Conservation (phyloP, 768 basidiomycete genomes). For the Cystobasidium tubakii region DNA sequence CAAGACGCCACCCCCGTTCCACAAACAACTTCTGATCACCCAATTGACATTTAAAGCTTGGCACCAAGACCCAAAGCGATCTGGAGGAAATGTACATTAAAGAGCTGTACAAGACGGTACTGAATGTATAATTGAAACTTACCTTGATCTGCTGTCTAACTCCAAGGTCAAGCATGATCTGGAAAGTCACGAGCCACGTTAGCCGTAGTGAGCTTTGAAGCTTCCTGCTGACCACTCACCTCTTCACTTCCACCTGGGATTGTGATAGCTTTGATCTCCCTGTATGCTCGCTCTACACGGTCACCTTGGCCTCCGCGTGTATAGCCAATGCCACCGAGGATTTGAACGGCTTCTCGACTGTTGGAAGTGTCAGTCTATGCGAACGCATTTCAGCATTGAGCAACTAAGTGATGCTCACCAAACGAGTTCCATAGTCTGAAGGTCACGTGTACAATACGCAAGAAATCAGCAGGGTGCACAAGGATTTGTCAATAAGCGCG, state of each 20-base stretch:
- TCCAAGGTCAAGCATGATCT: conserved; percentile 43
- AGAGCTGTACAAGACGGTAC: not conserved
- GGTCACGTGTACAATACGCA: not conserved
- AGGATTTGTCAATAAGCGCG: no score
- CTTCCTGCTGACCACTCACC: no score
- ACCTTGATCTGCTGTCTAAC: conserved; percentile 38
- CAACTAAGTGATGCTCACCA: conserved; percentile 26
- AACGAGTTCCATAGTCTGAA: conserved; percentile 33
- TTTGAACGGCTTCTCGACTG: conserved; percentile 42
- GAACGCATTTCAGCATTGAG: not conserved
- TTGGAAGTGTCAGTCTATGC: no score
- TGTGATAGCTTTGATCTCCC: conserved; percentile 41
- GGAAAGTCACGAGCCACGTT: not conserved
- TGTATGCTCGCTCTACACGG: conserved; percentile 40
- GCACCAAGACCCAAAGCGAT: conserved; percentile 41
- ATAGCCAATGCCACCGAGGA: conserved; percentile 45
- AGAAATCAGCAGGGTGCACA: no score
- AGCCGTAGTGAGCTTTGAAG: not conserved
- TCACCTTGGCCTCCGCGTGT: conserved; percentile 42
- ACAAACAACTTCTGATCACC: no score
- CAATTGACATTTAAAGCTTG: conserved; percentile 40
- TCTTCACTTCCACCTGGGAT: conserved; percentile 41
- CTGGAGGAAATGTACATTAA: not conserved
- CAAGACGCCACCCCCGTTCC: no score
- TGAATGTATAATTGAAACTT: not conserved